Percentiles rank a stretch among this genome's conserved stretches.
phyloP scores from a whole-genome alignment of 1,139 yeast species.

The Hyphopichia buzzinii region DNA sequence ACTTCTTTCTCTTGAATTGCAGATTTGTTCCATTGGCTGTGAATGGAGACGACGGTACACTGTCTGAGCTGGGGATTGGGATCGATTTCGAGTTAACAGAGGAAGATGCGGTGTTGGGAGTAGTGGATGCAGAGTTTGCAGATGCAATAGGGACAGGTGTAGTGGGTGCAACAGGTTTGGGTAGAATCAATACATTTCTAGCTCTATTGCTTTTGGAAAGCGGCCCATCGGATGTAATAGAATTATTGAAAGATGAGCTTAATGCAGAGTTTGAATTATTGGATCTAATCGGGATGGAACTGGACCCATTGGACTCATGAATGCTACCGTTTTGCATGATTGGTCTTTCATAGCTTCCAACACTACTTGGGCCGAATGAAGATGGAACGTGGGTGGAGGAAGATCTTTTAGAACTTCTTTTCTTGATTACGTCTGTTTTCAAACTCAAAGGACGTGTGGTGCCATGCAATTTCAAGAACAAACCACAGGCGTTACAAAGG shows the following conservation, averaged over 20 bases:
- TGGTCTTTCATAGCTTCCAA: background rate
- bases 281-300: conserved; percentile 1
- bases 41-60: conserved; percentile 25
- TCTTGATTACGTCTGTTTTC: conserved; percentile 88
- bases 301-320: background rate
- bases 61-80: conserved; percentile 23
- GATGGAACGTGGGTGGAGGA: too few species aligned
- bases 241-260: background rate
- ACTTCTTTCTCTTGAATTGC: conserved; percentile 44
- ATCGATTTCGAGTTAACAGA: conserved; percentile 15
- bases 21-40: conserved; percentile 21
- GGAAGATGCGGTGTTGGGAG: conserved; percentile 8
- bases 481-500: conserved; percentile 60
- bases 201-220: conserved; percentile 16
- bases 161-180: conserved; percentile 29
- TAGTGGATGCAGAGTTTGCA: conserved; percentile 9
- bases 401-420: conserved; percentile 38
- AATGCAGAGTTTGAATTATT: background rate
- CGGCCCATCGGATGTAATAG: background rate
- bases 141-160: conserved; percentile 6
- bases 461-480: conserved; percentile 56
- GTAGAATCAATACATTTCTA: conserved; percentile 43
- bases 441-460: conserved; percentile 59
- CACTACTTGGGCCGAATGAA: background rate
- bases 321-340: background rate